Evolutionary conservation across 208 protist genomes (phyloP), one percentile per base, ranked within the genome.

Genomic region (Crithidia sp.): DNA sequence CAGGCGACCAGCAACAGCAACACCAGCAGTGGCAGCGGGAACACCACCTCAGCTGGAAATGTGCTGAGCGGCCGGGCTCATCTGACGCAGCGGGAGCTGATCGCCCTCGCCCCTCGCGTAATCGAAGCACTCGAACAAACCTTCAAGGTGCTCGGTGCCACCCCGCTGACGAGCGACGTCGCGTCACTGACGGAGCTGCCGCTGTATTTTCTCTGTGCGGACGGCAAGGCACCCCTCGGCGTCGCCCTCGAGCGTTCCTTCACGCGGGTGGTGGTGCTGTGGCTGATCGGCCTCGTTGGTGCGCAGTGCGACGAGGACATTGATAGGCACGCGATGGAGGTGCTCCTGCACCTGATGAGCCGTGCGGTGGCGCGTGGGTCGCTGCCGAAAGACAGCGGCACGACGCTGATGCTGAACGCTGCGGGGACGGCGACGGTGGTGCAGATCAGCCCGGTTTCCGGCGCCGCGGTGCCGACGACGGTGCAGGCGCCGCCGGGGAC

Each of bases 231-330:
- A 16, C 60, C 57, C 41, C 63, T 71, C 36, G 60, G 71, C 37
- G 52, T 71, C 39, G 60, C 50, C 12, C 59, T 91, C 7, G 74
- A 82, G 57, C 49, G 45, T 36, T 83, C 72, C 43, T 91, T 95
- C 58, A 75, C 78, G 7, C 81, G 82, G 28, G 76, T 93, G 13
- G 55, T 88, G n/a, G 45, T 65, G 19, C 63, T 94, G 19, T 96
- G 92, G 89, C 58, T 77, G 10, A 75, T 78, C 65, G 80, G 70
- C 12, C 57, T 94, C 3, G 58, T 85, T 16, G 72, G 65, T 28
- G 81, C 85, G 4, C 73, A 84, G 65, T 85, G 83, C 64, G 89
- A 94, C 68, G 89, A 91, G 41, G 82, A 88, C 65, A 82, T 88
- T 43, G 85, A 92, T 62, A 70, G n/a, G 10, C 71, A 86, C 37